Conservation (phyloP, 2,329 filamentous ascomycete genomes). For the Gnomoniopsis sp. region DNA sequence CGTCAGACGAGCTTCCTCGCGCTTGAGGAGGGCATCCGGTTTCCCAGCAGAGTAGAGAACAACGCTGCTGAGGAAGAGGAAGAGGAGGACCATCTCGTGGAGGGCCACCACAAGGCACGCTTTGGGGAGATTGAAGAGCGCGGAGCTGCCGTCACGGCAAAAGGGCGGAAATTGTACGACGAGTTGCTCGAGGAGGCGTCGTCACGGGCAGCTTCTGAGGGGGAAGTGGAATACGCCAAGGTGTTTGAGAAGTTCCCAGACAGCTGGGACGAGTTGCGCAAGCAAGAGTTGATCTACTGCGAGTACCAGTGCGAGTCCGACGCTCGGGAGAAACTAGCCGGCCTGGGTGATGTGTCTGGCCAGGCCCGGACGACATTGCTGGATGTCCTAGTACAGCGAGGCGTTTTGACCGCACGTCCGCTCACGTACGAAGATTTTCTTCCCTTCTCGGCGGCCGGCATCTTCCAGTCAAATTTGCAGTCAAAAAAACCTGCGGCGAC, state of each 20-base stretch:
- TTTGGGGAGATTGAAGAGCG: slow-evolving; percentile 54
- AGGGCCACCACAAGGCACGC: slow-evolving; percentile 39
- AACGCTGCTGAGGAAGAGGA: not conserved
- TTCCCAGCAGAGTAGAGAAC: slow-evolving; percentile 26
- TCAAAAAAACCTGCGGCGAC: not conserved
- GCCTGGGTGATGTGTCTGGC: not conserved
- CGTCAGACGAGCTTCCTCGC: slow-evolving; percentile 53
- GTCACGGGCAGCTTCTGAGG: not conserved
- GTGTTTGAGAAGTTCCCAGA: slow-evolving; percentile 31
- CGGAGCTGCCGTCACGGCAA: slow-evolving; percentile 44
- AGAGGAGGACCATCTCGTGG: not conserved
- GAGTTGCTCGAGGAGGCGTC: not conserved
- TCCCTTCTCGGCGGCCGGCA: slow-evolving; percentile 49
- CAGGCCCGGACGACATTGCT: slow-evolving; percentile 21
- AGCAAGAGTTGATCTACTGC: slow-evolving; percentile 25
- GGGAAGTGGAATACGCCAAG: not conserved
- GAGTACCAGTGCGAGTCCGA: not conserved
- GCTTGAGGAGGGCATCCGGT: slow-evolving; percentile 43
- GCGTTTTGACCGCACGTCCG: slow-evolving; percentile 29
- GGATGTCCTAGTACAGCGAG: slow-evolving; percentile 25
- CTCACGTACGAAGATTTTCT: slow-evolving; percentile 54
- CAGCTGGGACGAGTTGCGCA: slow-evolving; percentile 24
- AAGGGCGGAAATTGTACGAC: slow-evolving; percentile 45
- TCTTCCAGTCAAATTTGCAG: slow-evolving; percentile 25
- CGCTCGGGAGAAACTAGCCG: not conserved